Conservation (phyloP, 1,284 basidiomycete species). For the Moniliophthora roreri region DNA sequence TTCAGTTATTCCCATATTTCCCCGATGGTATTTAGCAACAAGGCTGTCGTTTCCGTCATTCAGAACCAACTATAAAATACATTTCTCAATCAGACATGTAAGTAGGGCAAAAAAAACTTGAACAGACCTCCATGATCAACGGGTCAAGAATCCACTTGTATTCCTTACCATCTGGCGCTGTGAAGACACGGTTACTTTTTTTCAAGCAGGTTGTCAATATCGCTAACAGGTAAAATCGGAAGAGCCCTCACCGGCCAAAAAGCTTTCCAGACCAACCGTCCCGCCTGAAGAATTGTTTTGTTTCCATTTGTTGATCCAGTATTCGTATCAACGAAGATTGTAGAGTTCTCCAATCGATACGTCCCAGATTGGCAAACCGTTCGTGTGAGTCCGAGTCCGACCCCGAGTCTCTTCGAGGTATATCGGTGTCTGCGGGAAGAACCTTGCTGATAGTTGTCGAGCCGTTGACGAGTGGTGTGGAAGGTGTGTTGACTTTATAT, state of each 20-base stretch:
- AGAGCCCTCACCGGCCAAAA: neutral
- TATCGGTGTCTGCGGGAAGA: slow-evolving; percentile 11
- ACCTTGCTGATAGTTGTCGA: slow-evolving; percentile 18
- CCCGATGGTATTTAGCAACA: neutral
- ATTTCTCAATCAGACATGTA: neutral
- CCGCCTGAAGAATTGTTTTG: slow-evolving; percentile 11
- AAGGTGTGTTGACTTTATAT: slow-evolving; percentile 27
- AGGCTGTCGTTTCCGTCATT: neutral
- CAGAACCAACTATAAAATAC: neutral
- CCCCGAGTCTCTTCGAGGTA: slow-evolving; percentile 3
- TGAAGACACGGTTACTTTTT: slow-evolving; percentile 30
- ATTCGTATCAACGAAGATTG: slow-evolving; percentile 26
- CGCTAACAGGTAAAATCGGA: no score
- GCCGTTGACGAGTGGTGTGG: slow-evolving; percentile 9
- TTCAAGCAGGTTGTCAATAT: no score
- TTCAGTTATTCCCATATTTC: neutral
- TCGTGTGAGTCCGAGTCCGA: slow-evolving; percentile 16
- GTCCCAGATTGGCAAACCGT: slow-evolving; percentile 26
- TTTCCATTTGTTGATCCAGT: slow-evolving; percentile 21
- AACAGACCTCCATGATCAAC: slow-evolving; percentile 21
- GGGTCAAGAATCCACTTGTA: slow-evolving; percentile 32
- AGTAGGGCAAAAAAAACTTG: neutral
- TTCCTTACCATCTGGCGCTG: slow-evolving; percentile 31
- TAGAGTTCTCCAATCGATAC: slow-evolving; percentile 28
- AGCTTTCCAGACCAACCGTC: neutral